Percentiles rank a stretch among this genome's conserved stretches.
phyloP scores from a whole-genome alignment of 2,329 filamentous ascomycete genomes.

The Alternaria sp. region DNA sequence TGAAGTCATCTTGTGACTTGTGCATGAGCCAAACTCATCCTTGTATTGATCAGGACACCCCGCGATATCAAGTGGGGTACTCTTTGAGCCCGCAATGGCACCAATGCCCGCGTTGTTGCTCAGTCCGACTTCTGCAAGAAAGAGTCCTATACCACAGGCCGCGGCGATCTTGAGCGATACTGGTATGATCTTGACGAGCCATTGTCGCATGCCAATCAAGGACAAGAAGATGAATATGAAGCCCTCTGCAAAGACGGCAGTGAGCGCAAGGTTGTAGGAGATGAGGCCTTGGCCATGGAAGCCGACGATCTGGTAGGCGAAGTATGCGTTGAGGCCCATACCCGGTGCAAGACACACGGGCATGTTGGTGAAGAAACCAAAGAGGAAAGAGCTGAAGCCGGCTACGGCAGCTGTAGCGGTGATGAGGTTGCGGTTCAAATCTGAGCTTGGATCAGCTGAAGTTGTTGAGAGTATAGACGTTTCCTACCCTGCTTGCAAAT shows the following conservation, averaged over 20 bases:
- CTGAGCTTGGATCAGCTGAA: slow-evolving; percentile 24
- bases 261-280: slow-evolving; percentile 77
- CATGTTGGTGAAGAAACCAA: slow-evolving; percentile 83
- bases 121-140: slow-evolving; percentile 75
- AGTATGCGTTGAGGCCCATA: slow-evolving; percentile 77
- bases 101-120: slow-evolving; percentile 85
- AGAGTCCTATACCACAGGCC: slow-evolving; percentile 84
- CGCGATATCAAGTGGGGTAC: slow-evolving; percentile 74
- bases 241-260: slow-evolving; percentile 86
- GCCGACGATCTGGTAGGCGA: slow-evolving; percentile 82
- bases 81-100: slow-evolving; percentile 68
- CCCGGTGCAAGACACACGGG: slow-evolving; percentile 50
- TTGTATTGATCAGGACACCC: slow-evolving; percentile 69
- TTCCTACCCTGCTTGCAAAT: slow-evolving; percentile 58
- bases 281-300: slow-evolving; percentile 75
- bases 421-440: slow-evolving; percentile 76
- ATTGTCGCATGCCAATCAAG: slow-evolving; percentile 81
- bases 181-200: slow-evolving; percentile 83
- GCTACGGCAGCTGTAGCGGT: slow-evolving; percentile 85
- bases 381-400: slow-evolving; percentile 76
- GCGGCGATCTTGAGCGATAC: slow-evolving; percentile 85
- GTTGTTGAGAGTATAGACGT: neutral
- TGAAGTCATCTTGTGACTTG: slow-evolving; percentile 77
- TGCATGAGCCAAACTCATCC: slow-evolving; percentile 63
- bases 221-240: slow-evolving; percentile 84